A percentile compares a stretch with the other conserved stretches of the same genome.
These are phyloP conservation scores for Nakaseomyces kungkrabaensis DNA, from an alignment of 1,139 yeast species.

Conservation along the genomic window DNA sequence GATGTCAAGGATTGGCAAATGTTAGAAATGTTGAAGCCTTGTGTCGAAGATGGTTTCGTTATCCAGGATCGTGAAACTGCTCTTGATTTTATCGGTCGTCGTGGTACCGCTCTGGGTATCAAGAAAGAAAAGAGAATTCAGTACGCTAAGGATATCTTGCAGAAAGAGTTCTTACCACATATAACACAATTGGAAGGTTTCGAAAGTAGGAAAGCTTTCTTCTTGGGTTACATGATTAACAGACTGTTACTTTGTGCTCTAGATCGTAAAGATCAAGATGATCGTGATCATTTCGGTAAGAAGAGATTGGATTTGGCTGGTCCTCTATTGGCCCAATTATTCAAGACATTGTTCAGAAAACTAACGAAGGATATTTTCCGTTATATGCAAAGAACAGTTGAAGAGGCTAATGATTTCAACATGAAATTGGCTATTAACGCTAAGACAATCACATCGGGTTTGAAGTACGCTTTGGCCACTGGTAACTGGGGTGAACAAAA, in stretches of 20 bases:
- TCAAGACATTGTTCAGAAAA: conserved; percentile 88
- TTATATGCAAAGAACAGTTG: conserved; percentile 98
- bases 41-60: conserved; percentile 98
- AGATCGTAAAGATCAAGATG: conserved; percentile 96
- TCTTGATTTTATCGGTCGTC: conserved; percentile 92
- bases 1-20: conserved; percentile 98
- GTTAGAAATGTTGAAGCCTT: conserved; percentile 97
- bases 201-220: conserved; percentile 93
- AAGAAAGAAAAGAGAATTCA: conserved; percentile 97
- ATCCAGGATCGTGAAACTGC: conserved; percentile 98
- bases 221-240: conserved; percentile 95
- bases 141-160: conserved; percentile 91
- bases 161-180: conserved; percentile 92
- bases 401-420: conserved; percentile 93
- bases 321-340: conserved; percentile 87
- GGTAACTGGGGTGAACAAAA: conserved; percentile 99
- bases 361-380: conserved; percentile 90
- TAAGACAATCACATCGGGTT: conserved; percentile 92
- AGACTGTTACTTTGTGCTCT: conserved; percentile 88
- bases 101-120: conserved; percentile 90
- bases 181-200: conserved; percentile 96
- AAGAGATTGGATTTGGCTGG: conserved; percentile 98
- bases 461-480: conserved; percentile 93
- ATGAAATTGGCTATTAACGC: conserved; percentile 94
- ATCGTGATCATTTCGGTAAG: conserved; percentile 98